phyloP scores from a whole-genome alignment of 345 rosid genomes.

The Syzygium jambos region DNA sequence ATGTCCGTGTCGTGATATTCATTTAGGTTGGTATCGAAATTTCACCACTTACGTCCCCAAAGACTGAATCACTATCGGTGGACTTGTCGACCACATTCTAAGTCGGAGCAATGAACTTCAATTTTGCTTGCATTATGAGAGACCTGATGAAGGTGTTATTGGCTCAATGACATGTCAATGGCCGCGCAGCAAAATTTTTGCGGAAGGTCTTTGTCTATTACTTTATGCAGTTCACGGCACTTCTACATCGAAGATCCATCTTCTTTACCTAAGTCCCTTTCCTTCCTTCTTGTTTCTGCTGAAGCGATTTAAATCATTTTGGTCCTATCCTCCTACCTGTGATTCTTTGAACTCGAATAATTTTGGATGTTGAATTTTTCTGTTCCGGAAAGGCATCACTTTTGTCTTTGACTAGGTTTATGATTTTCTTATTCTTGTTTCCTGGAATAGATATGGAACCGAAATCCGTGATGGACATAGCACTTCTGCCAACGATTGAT shows the following conservation, averaged over 20 bases:
- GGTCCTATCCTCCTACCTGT: background rate
- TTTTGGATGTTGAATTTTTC: background rate
- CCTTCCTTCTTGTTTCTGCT: background rate
- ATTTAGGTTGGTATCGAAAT: background rate
- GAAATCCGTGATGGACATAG: slow-evolving; percentile 65
- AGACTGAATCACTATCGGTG: background rate
- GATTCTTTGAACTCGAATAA: background rate
- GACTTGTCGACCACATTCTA: background rate
- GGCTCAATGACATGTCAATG: background rate
- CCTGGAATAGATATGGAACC: slow-evolving; percentile 59
- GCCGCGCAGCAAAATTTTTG: background rate
- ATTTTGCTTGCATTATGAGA: background rate
- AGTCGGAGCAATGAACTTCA: background rate
- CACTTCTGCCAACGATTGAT: slow-evolving; percentile 52
- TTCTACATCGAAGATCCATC: background rate
- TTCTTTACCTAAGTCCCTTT: background rate
- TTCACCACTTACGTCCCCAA: background rate
- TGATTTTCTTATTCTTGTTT: slow-evolving; percentile 9
- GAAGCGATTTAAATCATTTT: background rate
- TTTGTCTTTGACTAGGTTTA: background rate
- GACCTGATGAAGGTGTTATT: background rate
- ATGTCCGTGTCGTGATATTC: background rate
- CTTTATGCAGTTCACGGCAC: background rate
- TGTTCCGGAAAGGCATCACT: background rate
- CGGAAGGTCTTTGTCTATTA: background rate